Conservation (phyloP, 371 early-diverging fungal genomes). For the Mortierella sp. region DNA sequence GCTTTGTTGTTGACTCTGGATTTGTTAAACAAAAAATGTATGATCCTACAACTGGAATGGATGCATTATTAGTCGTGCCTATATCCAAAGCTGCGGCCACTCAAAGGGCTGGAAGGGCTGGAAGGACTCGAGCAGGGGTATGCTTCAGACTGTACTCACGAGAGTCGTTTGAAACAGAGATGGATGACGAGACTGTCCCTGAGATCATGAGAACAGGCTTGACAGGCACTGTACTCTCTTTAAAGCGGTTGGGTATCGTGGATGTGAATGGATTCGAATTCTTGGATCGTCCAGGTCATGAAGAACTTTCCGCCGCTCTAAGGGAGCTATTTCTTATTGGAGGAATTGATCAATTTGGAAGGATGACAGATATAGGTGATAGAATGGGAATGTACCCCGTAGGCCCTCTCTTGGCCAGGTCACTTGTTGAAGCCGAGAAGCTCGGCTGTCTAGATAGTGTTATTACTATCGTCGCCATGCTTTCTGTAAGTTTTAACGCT, state of each 20-base stretch:
- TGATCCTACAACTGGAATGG: slow-evolving; percentile 85
- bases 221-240: slow-evolving; percentile 85
- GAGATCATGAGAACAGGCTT: slow-evolving; percentile 97
- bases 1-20: slow-evolving; percentile 95
- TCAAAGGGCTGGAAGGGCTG: slow-evolving; percentile 99
- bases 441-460: slow-evolving; percentile 67
- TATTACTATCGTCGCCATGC: slow-evolving; percentile 79
- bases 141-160: slow-evolving; percentile 96
- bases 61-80: slow-evolving; percentile 85
- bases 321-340: slow-evolving; percentile 95
- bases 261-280: slow-evolving; percentile 96
- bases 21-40: slow-evolving; percentile 92
- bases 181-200: slow-evolving; percentile 91
- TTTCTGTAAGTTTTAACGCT: slow-evolving; percentile 53
- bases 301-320: slow-evolving; percentile 68
- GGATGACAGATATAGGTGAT: slow-evolving; percentile 92
- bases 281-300: slow-evolving; percentile 95
- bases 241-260: slow-evolving; percentile 93
- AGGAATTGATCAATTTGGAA: slow-evolving; percentile 93
- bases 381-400: slow-evolving; percentile 96
- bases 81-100: slow-evolving; percentile 93
- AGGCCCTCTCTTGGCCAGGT: slow-evolving; percentile 93
- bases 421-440: slow-evolving; percentile 78
- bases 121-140: slow-evolving; percentile 87
- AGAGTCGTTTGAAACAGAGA: slow-evolving; percentile 88